A percentile compares a stretch with the other conserved stretches of the same genome.
Conservation (phyloP, 805 yeast genomes). For the Yamadazyma sp. region DNA sequence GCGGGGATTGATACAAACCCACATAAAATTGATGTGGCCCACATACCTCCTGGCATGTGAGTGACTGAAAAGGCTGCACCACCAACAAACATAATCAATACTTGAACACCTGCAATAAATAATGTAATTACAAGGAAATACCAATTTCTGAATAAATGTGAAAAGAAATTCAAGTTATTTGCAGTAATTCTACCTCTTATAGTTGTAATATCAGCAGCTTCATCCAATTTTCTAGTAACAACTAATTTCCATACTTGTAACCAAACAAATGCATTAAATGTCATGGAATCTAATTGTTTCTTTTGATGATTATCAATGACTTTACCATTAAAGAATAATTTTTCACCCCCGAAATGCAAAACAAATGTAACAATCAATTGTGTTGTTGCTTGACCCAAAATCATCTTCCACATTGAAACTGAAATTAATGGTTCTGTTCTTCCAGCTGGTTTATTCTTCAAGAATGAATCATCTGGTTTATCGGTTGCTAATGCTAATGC, state of each 20-base stretch:
- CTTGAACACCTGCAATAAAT: slow-evolving; percentile 80
- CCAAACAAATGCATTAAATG: slow-evolving; percentile 97
- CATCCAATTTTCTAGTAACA: slow-evolving; percentile 88
- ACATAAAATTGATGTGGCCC: slow-evolving; percentile 84
- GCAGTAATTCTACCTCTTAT: slow-evolving; percentile 57
- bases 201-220: slow-evolving; percentile 63
- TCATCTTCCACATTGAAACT: slow-evolving; percentile 98
- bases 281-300: slow-evolving; percentile 72
- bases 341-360: slow-evolving; percentile 74
- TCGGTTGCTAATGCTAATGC: slow-evolving; percentile 98
- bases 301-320: slow-evolving; percentile 41
- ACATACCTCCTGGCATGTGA: slow-evolving; percentile 77
- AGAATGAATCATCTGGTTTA: slow-evolving; percentile 81
- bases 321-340: slow-evolving; percentile 43
- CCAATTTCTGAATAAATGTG: slow-evolving; percentile 76
- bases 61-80: slow-evolving; percentile 90
- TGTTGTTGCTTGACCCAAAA: slow-evolving; percentile 75
- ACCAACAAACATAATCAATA: slow-evolving; percentile 92
- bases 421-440: slow-evolving; percentile 76
- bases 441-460: slow-evolving; percentile 82
- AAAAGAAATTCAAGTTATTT: slow-evolving; percentile 76
- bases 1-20: slow-evolving; percentile 80
- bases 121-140: slow-evolving; percentile 72
- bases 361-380: slow-evolving; percentile 80
- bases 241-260: slow-evolving; percentile 91